A percentile compares a stretch with the other conserved stretches of the same genome.
phyloP scores from a whole-genome alignment of 2,329 filamentous ascomycete species.

The Botrytis byssoidea region DNA sequence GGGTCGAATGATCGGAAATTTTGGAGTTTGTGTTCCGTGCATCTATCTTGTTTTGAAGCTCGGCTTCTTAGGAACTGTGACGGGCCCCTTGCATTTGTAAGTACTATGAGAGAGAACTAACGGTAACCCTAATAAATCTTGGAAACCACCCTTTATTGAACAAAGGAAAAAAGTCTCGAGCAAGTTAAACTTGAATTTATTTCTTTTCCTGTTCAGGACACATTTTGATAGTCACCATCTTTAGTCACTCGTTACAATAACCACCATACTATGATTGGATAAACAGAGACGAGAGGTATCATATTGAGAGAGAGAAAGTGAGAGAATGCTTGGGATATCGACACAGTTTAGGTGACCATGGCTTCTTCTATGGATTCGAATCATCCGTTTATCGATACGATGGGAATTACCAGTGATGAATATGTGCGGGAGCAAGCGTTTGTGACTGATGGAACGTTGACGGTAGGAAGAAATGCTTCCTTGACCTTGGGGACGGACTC shows the following conservation, averaged over 20 bases:
- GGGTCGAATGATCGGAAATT: constrained; percentile 16
- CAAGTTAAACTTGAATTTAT: neutral
- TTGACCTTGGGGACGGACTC: constrained; percentile 60
- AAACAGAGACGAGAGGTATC: neutral
- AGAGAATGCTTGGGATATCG: constrained; percentile 15
- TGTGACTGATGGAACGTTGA: constrained; percentile 47
- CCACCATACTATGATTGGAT: constrained; percentile 1
- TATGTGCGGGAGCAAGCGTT: constrained; percentile 39
- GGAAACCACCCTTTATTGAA: neutral
- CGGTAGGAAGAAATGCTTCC: constrained; percentile 56
- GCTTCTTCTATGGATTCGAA: constrained; percentile 21
- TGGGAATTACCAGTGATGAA: constrained; percentile 35
- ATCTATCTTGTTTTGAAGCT: neutral
- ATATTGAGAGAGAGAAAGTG: neutral
- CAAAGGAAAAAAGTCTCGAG: neutral
- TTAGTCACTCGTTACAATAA: neutral
- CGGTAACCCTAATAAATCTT: neutral
- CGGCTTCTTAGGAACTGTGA: neutral
- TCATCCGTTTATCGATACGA: constrained; percentile 41
- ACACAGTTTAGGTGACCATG: constrained; percentile 4
- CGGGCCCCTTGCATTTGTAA: neutral
- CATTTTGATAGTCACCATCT: neutral
- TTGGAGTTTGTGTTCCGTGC: neutral
- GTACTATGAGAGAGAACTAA: neutral
- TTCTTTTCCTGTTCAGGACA: neutral